Base-by-base conservation (phyloP, 495 filamentous ascomycete species). In the Geoglossum glabrum region DNA sequence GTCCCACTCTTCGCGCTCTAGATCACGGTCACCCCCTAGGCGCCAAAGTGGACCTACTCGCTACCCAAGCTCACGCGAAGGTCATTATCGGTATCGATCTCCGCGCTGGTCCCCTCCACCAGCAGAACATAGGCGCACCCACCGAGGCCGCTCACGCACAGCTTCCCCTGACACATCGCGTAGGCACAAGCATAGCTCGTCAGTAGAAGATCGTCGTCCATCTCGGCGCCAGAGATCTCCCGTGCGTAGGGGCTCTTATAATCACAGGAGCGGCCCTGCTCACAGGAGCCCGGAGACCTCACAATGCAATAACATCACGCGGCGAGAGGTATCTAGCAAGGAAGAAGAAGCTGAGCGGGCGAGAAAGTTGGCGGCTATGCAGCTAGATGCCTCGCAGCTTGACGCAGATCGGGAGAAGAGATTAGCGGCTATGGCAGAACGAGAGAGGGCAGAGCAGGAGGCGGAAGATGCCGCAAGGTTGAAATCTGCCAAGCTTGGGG, bases 281-380 rank as follows among this genome's bases (percentile, higher is more conserved):
- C 10, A 19, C 28, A 38, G 54, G 21, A 56, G n/a, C 25, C 5
- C 27, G n/a, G 54, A 38, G 30, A 33, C n/a, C 25, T 36, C 54
- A 38, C 54, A 19, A 26, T 15, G n/a, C 7, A 30, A 27, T 47
- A 6, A 52, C 43, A 43, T 17, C 26, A 50, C 11, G 56, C 21
- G 19, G 43, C 33, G 27, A 1, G 54, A 17, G 13, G 6, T 26
- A 15, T 3, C 33, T 45, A 15, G 3, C 25, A 31, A 8, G 13
- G 54, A 40, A 17, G 40, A 54, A 25, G 61, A 66, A 34, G 67
- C 74, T 17, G 80, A 84, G 59, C 78, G 77, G 2, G 78, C 76
- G 8, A 72, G 75, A 21, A 90, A 85, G 64, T 72, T 97, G 4
- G 87, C 85, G 19, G 85, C 82, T 34, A 98, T 98, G 92, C 86